These are phyloP conservation scores for Cordyceps farinosa DNA, from an alignment of 2,329 filamentous ascomycete genomes.

Conservation along the genomic window DNA sequence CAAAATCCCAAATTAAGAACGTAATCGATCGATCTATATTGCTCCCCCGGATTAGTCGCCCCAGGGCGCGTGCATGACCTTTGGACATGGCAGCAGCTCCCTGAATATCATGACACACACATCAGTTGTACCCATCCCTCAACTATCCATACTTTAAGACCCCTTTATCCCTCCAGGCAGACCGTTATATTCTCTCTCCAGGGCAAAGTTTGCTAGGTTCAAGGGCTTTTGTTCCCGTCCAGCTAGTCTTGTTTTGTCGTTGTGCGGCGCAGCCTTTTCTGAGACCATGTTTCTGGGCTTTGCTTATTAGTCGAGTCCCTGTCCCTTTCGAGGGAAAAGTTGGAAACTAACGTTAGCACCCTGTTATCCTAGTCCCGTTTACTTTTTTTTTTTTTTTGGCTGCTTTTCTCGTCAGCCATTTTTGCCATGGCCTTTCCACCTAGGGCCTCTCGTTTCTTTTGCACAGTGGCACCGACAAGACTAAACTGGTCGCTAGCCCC, in stretches of 20 bases:
- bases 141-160: too few relatives aligned
- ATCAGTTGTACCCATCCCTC: too few relatives aligned
- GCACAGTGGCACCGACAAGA: background rate
- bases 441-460: background rate
- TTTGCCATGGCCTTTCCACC: background rate
- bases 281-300: background rate
- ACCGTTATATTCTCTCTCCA: too few relatives aligned
- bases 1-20: background rate
- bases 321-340: background rate
- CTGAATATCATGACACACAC: too few relatives aligned
- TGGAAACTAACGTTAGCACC: background rate
- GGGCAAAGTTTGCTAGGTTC: too few relatives aligned
- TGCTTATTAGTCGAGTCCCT: background rate
- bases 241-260: background rate
- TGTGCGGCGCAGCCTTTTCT: background rate
- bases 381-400: background rate
- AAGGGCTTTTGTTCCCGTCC: background rate
- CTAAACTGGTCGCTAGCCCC: background rate
- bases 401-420: background rate
- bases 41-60: background rate
- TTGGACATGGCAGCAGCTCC: background rate
- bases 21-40: background rate
- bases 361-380: background rate
- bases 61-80: background rate
- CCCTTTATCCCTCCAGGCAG: too few relatives aligned